Percentiles rank a stretch among this genome's conserved stretches.
Evolutionary conservation across 2,329 filamentous ascomycete species (phyloP).

Genomic region (Chaetomium sp.): DNA sequence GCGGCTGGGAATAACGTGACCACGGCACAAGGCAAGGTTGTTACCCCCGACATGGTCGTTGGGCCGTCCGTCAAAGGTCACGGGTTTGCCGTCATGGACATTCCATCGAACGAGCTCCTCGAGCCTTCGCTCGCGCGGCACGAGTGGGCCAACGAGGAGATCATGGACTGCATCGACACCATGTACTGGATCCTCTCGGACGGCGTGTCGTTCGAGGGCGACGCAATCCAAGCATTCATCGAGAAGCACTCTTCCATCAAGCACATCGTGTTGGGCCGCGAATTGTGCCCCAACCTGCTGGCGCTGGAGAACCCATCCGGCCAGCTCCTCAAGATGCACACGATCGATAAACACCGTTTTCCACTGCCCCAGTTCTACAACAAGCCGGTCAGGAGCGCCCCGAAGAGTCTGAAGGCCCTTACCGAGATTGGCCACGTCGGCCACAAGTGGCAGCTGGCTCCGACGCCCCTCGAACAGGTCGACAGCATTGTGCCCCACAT

Average conservation of each 20-base stretch:
- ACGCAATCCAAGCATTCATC: slow-evolving; percentile 64
- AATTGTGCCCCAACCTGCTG: slow-evolving; percentile 70
- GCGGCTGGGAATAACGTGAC: slow-evolving; percentile 56
- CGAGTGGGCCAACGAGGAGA: slow-evolving; percentile 60
- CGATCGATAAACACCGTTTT: slow-evolving; percentile 69
- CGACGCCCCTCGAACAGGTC: slow-evolving; percentile 40
- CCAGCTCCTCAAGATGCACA: slow-evolving; percentile 61
- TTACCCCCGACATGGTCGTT: slow-evolving; percentile 85
- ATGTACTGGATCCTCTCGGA: slow-evolving; percentile 79
- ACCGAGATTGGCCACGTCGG: slow-evolving; percentile 35
- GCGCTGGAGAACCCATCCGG: slow-evolving; percentile 59
- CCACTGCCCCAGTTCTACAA: slow-evolving; percentile 62
- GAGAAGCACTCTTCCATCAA: slow-evolving; percentile 50
- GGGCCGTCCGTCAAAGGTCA: slow-evolving; percentile 59
- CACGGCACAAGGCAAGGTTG: slow-evolving; percentile 56
- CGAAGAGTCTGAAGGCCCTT: slow-evolving; percentile 4
- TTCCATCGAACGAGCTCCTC: slow-evolving; percentile 66
- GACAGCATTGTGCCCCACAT: slow-evolving; percentile 44
- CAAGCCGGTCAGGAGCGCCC: slow-evolving; percentile 24
- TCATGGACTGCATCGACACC: slow-evolving; percentile 61
- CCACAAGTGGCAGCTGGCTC: slow-evolving; percentile 41
- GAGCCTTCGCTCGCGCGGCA: slow-evolving; percentile 60
- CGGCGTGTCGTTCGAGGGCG: slow-evolving; percentile 45
- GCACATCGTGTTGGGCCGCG: slow-evolving; percentile 72
- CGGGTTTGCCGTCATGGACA: slow-evolving; percentile 73